Evolutionary conservation across 352 stramenopile genomes (phyloP).

Genomic region (Aphanomyces euteiches): DNA sequence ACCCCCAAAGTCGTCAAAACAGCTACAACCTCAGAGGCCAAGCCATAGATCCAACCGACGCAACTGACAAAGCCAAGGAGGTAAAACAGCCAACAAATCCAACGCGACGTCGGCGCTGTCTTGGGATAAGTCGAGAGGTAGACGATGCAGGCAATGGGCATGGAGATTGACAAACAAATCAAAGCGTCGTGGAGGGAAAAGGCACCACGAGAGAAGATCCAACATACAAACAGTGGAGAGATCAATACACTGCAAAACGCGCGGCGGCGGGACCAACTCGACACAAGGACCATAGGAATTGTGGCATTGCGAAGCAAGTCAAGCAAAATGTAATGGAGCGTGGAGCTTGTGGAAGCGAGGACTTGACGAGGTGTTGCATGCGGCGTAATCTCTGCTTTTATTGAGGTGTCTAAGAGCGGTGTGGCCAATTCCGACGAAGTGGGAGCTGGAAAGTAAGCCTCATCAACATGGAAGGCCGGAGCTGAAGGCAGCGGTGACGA

Average conservation of each 20-base stretch:
- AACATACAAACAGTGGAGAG: slow-evolving; percentile 83
- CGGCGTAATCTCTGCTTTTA: background rate
- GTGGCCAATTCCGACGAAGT: background rate
- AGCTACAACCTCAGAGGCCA: slow-evolving; percentile 84
- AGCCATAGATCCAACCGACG: slow-evolving; percentile 89
- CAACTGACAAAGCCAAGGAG: slow-evolving; percentile 73
- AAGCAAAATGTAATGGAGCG: slow-evolving; percentile 47
- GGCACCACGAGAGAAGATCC: slow-evolving; percentile 44
- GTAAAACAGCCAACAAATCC: slow-evolving; percentile 46
- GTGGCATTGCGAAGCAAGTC: slow-evolving; percentile 61
- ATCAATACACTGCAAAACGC: slow-evolving; percentile 79
- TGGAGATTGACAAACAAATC: slow-evolving; percentile 34
- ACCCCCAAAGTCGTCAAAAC: slow-evolving; percentile 68
- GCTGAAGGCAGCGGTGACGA: background rate
- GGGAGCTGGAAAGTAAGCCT: slow-evolving; percentile 22
- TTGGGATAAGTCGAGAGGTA: slow-evolving; percentile 66
- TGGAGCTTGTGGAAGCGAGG: background rate
- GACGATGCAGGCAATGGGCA: slow-evolving; percentile 54
- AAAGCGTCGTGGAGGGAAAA: slow-evolving; percentile 41
- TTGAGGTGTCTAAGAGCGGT: slow-evolving; percentile 35
- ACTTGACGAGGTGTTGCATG: background rate
- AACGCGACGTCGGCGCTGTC: slow-evolving; percentile 47
- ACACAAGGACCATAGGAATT: slow-evolving; percentile 61
- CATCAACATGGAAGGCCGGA: slow-evolving; percentile 38
- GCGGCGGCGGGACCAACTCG: slow-evolving; percentile 73